phyloP scores from a whole-genome alignment of 495 filamentous ascomycete species.

The Usnea hakonensis region DNA sequence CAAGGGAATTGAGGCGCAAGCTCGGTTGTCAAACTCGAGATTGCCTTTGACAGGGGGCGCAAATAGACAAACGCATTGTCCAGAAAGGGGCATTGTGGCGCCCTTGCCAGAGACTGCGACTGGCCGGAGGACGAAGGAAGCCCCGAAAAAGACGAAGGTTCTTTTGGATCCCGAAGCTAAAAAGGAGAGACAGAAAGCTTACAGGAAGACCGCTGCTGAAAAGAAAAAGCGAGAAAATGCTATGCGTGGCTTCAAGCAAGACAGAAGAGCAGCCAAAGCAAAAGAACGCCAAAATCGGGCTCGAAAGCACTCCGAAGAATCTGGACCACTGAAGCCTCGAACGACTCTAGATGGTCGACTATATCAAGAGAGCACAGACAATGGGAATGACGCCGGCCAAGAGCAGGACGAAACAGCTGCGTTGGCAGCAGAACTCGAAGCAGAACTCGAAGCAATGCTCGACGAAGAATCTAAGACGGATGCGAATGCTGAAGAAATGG shows the following conservation, averaged over 20 bases:
- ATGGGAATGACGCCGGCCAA: background rate
- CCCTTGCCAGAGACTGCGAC: background rate
- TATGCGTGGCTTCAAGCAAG: background rate
- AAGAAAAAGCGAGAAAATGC: conserved; percentile 2
- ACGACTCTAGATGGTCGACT: background rate
- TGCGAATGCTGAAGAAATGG: background rate
- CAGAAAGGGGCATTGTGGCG: background rate
- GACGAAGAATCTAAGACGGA: background rate
- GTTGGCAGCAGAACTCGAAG: background rate
- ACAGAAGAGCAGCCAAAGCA: background rate
- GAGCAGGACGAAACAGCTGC: background rate
- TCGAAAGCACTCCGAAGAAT: background rate
- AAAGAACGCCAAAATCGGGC: background rate
- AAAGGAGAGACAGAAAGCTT: background rate
- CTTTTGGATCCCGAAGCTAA: background rate
- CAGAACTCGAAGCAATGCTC: background rate
- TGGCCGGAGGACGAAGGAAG: background rate
- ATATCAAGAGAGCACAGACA: background rate
- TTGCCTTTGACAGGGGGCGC: background rate
- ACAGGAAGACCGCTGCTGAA: conserved; percentile 2
- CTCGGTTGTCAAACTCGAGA: background rate
- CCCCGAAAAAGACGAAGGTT: background rate
- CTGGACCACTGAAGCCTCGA: background rate
- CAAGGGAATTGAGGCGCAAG: background rate
- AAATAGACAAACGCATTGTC: background rate